Conservation (phyloP, 2,329 filamentous ascomycete species). For the Nemania abortiva region DNA sequence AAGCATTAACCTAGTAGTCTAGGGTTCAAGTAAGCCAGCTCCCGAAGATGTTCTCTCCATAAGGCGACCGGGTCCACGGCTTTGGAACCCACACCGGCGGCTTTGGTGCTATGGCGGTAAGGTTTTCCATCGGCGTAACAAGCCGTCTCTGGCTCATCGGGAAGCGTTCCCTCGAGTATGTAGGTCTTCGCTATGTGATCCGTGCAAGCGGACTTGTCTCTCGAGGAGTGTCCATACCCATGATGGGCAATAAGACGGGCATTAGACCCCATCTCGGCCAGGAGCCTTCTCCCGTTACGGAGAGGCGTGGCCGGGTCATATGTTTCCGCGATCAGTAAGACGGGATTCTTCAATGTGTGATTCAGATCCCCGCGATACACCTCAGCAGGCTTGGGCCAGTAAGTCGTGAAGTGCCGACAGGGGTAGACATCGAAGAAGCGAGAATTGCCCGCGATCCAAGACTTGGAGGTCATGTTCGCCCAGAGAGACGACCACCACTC, state of each 20-base stretch:
- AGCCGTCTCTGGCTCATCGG: constrained; percentile 56
- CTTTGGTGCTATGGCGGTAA: constrained; percentile 56
- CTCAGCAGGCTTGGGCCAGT: constrained; percentile 61
- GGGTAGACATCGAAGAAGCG: constrained; percentile 60
- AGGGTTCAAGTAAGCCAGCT: constrained; percentile 38
- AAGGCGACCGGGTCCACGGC: constrained; percentile 35
- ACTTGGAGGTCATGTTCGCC: constrained; percentile 59
- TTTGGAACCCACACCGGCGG: constrained; percentile 13
- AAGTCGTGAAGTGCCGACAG: constrained; percentile 59
- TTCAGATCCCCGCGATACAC: constrained; percentile 62
- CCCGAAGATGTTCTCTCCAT: constrained; percentile 47
- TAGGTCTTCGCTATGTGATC: constrained; percentile 56
- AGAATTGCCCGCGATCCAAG: constrained; percentile 62
- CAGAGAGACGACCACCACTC: constrained; percentile 62
- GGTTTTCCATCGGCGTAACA: constrained; percentile 64
- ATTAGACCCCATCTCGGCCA: constrained; percentile 61
- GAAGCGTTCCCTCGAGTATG: constrained; percentile 58
- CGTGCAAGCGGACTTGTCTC: constrained; percentile 61
- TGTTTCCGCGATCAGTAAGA: constrained; percentile 62
- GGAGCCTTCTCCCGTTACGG: constrained; percentile 59
- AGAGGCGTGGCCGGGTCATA: constrained; percentile 65
- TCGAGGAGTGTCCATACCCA: constrained; percentile 62
- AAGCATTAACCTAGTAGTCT: constrained; percentile 13
- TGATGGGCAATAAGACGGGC: constrained; percentile 63
- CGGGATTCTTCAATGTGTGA: constrained; percentile 57